Conservation (phyloP, 176 grass and related monocot genomes). For the Otatea glauca region DNA sequence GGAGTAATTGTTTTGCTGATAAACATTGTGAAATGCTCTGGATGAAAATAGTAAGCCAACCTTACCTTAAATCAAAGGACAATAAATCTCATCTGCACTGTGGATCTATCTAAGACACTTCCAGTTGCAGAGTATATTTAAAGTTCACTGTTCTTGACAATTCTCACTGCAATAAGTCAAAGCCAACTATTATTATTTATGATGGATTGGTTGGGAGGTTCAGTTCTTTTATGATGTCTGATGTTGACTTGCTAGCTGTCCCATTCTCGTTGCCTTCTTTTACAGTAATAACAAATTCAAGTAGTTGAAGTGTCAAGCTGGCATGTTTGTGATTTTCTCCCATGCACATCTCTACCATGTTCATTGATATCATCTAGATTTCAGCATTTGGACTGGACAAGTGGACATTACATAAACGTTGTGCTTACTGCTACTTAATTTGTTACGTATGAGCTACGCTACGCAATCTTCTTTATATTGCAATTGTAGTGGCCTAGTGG, state of each 20-base stretch:
- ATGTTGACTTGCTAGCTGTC: slow-evolving; percentile 54
- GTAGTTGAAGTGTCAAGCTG: slow-evolving; percentile 39
- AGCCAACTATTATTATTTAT: slow-evolving; percentile 36
- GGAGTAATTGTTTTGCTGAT: slow-evolving; percentile 13
- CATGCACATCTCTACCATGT: slow-evolving; percentile 24
- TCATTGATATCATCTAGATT: slow-evolving; percentile 39
- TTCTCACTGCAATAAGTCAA: slow-evolving; percentile 52
- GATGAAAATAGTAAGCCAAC: slow-evolving; percentile 18
- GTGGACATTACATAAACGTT: slow-evolving; percentile 7
- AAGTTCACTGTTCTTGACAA: slow-evolving; percentile 51
- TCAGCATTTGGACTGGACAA: slow-evolving; percentile 19
- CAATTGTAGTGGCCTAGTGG: background rate
- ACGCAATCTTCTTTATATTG: slow-evolving; percentile 5
- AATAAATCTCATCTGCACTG: slow-evolving; percentile 35
- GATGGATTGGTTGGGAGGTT: slow-evolving; percentile 49
- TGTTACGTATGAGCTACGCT: background rate
- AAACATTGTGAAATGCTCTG: slow-evolving; percentile 29
- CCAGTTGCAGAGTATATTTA: background rate
- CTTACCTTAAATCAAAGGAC: slow-evolving; percentile 44
- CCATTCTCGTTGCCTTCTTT: slow-evolving; percentile 30
- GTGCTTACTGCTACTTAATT: background rate
- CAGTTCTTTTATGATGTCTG: slow-evolving; percentile 50
- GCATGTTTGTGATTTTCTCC: background rate
- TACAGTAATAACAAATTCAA: slow-evolving; percentile 37
- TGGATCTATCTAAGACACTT: slow-evolving; percentile 48